A percentile compares a stretch with the other conserved stretches of the same genome.
Evolutionary conservation across 768 basidiomycete species (phyloP).

Genomic region (Rubroboletus pulcherrimus): DNA sequence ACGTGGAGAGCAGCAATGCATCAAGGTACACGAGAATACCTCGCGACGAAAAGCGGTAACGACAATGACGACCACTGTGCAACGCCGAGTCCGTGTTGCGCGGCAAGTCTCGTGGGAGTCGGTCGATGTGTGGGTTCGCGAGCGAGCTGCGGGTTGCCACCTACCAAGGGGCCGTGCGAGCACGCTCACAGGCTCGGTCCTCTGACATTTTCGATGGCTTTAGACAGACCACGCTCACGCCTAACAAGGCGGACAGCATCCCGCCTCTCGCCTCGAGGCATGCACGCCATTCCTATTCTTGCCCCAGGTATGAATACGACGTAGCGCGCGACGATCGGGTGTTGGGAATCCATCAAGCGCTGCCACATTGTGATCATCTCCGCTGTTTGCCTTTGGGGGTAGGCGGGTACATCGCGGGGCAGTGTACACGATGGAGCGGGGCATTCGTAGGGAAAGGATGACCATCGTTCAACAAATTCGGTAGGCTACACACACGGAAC

Average conservation of each 20-base stretch:
- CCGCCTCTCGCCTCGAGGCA: slow-evolving; percentile 13
- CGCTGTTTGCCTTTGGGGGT: slow-evolving; percentile 10
- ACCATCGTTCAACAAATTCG: not conserved
- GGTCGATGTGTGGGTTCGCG: not conserved
- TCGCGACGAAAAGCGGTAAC: not conserved
- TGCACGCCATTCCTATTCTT: slow-evolving; percentile 1
- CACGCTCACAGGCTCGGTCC: slow-evolving; percentile 3
- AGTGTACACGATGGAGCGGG: not conserved
- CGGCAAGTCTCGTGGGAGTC: slow-evolving; percentile 9
- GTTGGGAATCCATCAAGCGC: not conserved
- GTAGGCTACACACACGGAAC: not conserved
- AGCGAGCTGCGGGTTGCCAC: not conserved
- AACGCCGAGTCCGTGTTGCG: not conserved
- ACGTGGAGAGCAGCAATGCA: not conserved
- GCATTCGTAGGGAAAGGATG: not conserved
- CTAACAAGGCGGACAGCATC: not conserved
- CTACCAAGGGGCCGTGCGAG: not conserved
- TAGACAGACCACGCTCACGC: not conserved
- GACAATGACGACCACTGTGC: not conserved
- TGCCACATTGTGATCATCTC: slow-evolving; percentile 17
- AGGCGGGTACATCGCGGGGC: not conserved
- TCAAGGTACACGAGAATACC: not conserved
- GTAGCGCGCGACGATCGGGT: not conserved
- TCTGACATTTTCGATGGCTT: not conserved
- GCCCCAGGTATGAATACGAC: not conserved